Evolutionary conservation across 179 eudicot genomes (phyloP).

Genomic region (Carnegiea gigantea): DNA sequence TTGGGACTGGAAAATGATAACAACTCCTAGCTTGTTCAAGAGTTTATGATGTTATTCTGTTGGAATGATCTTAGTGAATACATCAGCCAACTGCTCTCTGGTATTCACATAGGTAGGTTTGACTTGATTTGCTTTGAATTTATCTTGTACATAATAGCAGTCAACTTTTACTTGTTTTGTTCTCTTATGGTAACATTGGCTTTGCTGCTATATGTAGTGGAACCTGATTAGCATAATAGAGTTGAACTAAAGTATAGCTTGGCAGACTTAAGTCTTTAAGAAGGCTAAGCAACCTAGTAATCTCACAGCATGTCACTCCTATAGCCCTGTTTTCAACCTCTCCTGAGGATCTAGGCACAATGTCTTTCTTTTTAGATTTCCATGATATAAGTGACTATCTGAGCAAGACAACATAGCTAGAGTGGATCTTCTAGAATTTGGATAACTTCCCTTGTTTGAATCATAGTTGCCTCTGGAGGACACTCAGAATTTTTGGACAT

Average conservation of each 20-base stretch:
- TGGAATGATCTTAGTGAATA: not conserved
- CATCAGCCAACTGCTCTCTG: not conserved
- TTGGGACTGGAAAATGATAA: not conserved
- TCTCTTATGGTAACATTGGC: slow-evolving; percentile 4
- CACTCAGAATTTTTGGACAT: not conserved
- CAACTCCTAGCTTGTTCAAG: not conserved
- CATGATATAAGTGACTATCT: not conserved
- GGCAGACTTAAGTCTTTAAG: not conserved
- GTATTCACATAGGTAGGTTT: not conserved
- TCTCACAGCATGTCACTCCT: not conserved
- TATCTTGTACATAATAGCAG: slow-evolving; percentile 3
- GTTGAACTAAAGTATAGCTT: not conserved
- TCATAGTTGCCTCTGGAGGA: not conserved
- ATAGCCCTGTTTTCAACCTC: slow-evolving; percentile 7
- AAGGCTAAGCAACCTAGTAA: not conserved
- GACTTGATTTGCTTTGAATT: not conserved
- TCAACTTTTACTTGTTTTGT: slow-evolving; percentile 13
- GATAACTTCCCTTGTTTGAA: not conserved
- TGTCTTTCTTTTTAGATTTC: slow-evolving; percentile 3
- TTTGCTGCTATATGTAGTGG: not conserved
- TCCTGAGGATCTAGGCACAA: not conserved
- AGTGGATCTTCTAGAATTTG: not conserved
- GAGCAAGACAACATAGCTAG: not conserved
- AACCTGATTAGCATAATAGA: not conserved
- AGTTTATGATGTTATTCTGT: not conserved